phyloP scores from a whole-genome alignment of 148 eudicot genomes.

The Dianthus caryophyllus region DNA sequence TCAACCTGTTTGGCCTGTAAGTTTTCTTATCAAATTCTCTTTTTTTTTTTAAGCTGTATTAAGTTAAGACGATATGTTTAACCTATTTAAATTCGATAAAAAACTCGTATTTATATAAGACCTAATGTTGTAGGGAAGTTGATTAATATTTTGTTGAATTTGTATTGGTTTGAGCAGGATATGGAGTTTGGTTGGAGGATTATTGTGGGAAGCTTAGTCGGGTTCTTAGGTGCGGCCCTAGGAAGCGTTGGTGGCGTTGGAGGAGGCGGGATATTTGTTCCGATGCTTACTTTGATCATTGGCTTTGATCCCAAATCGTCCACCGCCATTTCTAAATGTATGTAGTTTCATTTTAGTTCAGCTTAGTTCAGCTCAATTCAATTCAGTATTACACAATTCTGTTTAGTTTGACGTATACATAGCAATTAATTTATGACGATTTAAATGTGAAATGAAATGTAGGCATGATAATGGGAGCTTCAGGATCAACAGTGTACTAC shows the following conservation, averaged over 20 bases:
- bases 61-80: too few relatives aligned
- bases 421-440: background rate
- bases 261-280: constrained; percentile 61
- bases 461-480: constrained; percentile 81
- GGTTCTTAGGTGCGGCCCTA: constrained; percentile 57
- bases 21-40: constrained; percentile 1
- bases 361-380: too few relatives aligned
- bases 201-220: constrained; percentile 42
- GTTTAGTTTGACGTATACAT: too few relatives aligned
- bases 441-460: background rate
- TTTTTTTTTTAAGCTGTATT: background rate
- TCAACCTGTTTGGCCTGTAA: constrained; percentile 56
- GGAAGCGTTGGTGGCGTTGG: constrained; percentile 67
- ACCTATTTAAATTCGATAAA: too few relatives aligned
- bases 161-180: constrained; percentile 30
- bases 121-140: background rate
- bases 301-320: constrained; percentile 65
- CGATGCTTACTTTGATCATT: constrained; percentile 54
- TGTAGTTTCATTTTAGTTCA: background rate
- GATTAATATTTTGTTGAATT: background rate
- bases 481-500: constrained; percentile 56
- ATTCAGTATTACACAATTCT: too few relatives aligned
- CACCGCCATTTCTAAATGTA: constrained; percentile 69
- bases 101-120: too few relatives aligned
- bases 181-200: constrained; percentile 55